A percentile compares a stretch with the other conserved stretches of the same genome.
Evolutionary conservation across 805 yeast species (phyloP).

Genomic region (Zygosaccharomyces kombuchaensis): DNA sequence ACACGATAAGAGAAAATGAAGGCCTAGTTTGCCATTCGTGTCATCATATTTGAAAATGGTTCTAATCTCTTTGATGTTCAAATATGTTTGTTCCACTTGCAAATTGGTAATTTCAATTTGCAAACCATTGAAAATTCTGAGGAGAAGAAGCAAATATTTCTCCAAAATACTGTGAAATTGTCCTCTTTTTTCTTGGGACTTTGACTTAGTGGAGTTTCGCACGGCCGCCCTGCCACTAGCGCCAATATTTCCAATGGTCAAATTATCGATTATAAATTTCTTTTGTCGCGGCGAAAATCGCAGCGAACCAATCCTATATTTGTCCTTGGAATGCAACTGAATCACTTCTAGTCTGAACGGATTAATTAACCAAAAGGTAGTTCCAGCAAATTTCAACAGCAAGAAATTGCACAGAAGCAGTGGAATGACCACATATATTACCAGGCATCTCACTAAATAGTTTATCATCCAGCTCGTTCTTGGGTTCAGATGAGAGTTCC

Average conservation of each 20-base stretch:
- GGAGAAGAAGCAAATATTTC: neutral
- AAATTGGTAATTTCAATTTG: conserved; percentile 6
- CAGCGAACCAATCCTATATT: conserved; percentile 14
- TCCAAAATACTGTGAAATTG: neutral
- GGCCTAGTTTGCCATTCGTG: neutral
- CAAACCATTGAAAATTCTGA: conserved; percentile 5
- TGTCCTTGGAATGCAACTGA: conserved; percentile 13
- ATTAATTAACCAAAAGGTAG: conserved; percentile 19
- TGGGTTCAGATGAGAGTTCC: neutral
- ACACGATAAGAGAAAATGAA: neutral
- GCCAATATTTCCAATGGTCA: neutral
- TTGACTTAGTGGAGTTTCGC: neutral
- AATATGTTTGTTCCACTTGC: neutral
- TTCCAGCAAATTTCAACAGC: conserved; percentile 11
- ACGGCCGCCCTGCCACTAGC: neutral
- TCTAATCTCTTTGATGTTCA: neutral
- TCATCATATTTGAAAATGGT: neutral
- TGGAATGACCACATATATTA: conserved; percentile 4
- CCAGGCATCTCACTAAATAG: conserved; percentile 5
- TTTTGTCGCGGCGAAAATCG: conserved; percentile 21
- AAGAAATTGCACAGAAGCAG: conserved; percentile 7
- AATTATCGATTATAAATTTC: conserved; percentile 7
- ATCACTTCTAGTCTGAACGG: conserved; percentile 20
- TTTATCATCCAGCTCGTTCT: neutral
- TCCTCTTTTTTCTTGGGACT: neutral